phyloP scores from a whole-genome alignment of 345 rosid genomes.

The Bruguiera gymnorhiza region DNA sequence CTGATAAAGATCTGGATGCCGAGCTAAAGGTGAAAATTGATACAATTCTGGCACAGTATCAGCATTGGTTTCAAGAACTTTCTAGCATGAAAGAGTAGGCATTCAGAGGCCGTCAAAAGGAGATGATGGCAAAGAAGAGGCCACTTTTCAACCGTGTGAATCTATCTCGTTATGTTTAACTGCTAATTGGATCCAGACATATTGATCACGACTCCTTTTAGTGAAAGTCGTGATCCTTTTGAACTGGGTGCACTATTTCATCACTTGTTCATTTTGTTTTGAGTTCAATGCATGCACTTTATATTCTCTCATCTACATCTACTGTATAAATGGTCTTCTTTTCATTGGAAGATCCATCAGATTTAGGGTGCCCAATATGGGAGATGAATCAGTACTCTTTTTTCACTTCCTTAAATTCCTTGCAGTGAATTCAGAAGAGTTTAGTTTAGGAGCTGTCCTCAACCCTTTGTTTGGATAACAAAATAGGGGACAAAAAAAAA shows the following conservation, averaged over 20 bases:
- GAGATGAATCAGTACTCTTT: no score
- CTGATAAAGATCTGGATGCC: constrained; percentile 1
- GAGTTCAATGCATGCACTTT: background rate
- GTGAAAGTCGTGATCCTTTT: constrained; percentile 6
- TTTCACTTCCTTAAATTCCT: no score
- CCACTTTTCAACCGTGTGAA: background rate
- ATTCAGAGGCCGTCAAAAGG: constrained; percentile 13
- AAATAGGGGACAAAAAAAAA: no score
- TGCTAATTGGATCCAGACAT: constrained; percentile 1
- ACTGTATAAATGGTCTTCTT: no score
- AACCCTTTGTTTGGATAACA: no score
- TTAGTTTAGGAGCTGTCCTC: no score
- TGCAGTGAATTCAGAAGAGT: no score
- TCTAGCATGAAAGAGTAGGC: constrained; percentile 22
- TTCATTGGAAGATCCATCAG: no score
- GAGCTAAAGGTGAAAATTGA: constrained; percentile 22
- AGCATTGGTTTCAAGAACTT: constrained; percentile 23
- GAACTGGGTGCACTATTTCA: background rate
- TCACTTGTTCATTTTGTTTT: background rate
- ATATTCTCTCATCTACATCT: background rate
- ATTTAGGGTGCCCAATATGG: no score
- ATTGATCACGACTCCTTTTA: constrained; percentile 20
- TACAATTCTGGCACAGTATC: constrained; percentile 18
- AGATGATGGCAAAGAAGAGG: constrained; percentile 23
- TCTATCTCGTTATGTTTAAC: background rate